A percentile compares a stretch with the other conserved stretches of the same genome.
These are phyloP conservation scores for Penicillium rolfsii DNA, from an alignment of 2,329 filamentous ascomycete genomes.

Conservation along the genomic window DNA sequence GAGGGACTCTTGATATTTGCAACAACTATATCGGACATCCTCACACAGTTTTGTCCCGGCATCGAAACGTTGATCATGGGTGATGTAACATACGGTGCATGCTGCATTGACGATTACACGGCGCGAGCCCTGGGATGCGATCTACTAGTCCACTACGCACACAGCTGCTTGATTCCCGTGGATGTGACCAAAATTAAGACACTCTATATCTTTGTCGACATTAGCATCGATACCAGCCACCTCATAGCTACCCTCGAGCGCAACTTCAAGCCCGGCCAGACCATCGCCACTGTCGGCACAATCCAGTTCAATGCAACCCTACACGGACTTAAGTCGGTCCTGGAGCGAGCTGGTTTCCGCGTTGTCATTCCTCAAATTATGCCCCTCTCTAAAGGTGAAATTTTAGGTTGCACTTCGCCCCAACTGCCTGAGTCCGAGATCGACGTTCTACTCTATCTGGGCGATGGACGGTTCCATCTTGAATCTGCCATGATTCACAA, in stretches of 20 bases:
- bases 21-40: slow-evolving; percentile 95
- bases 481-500: slow-evolving; percentile 99
- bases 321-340: slow-evolving; percentile 75
- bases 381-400: slow-evolving; percentile 91
- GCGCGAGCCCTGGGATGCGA: slow-evolving; percentile 92
- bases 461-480: slow-evolving; percentile 91
- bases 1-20: slow-evolving; percentile 94
- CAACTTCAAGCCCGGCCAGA: slow-evolving; percentile 84
- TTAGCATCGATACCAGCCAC: slow-evolving; percentile 89
- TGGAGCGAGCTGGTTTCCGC: slow-evolving; percentile 82
- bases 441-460: slow-evolving; percentile 83
- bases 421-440: slow-evolving; percentile 63
- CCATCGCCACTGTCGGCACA: slow-evolving; percentile 89
- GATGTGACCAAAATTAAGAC: slow-evolving; percentile 97
- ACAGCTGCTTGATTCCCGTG: slow-evolving; percentile 94
- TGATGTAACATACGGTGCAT: slow-evolving; percentile 97
- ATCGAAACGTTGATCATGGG: slow-evolving; percentile 97
- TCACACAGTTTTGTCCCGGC: slow-evolving; percentile 89
- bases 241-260: slow-evolving; percentile 82
- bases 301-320: slow-evolving; percentile 99
- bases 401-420: slow-evolving; percentile 95
- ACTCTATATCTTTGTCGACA: slow-evolving; percentile 97
- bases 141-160: slow-evolving; percentile 92
- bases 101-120: slow-evolving; percentile 98
- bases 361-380: slow-evolving; percentile 90